Evolutionary conservation across 495 filamentous ascomycete genomes (phyloP), one percentile per base, ranked within the genome.

Genomic region (Aspergillus cristatus): DNA sequence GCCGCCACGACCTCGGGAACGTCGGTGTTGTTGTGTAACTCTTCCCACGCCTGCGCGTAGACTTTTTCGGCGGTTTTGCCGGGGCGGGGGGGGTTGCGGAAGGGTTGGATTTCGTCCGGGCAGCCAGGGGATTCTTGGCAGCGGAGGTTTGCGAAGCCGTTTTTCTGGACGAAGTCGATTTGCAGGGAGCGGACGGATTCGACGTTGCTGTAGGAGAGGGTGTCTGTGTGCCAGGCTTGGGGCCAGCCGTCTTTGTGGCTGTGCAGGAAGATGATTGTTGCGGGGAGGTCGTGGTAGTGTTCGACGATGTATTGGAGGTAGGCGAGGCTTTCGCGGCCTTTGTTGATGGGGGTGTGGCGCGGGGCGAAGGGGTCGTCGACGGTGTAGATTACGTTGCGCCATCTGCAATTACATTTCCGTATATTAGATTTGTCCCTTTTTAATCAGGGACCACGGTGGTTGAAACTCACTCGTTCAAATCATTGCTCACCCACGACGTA

Each of bases 251-350:
- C 54, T 39, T 52, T 54, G 51, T 66, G 63, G 33, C 49, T 50
- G 53, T 71, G 67, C 3, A 71, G 43, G 59, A 71, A 71, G 15
- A 64, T 48, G 12, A 67, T 57, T 4, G 55, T 46, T 0, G 47
- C 40, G 8, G 67, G 65, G 35, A 71, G 62, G 34, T 63, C 53
- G 38, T 66, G 32, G 40, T 71, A 71, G 39, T 71, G 62, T 24
- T 71, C 63, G 41, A 71, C 47, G 25, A 71, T 55, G 43, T 59
- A 71, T 41, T 67, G 60, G 14, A 71, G 62, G 46, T 71, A 71
- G 20, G 60, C 62, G n/a, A 67, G 58, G 18, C 58, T 53, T 43
- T 71, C 67, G 43, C 55, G 62, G 31, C 67, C 67, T 40, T 71
- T 68, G 50, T 71, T 71, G 40, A 45, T 57, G 14, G 58, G 61